Conservation (phyloP, 257 asterid genomes). For the Solanum dulcamara region DNA sequence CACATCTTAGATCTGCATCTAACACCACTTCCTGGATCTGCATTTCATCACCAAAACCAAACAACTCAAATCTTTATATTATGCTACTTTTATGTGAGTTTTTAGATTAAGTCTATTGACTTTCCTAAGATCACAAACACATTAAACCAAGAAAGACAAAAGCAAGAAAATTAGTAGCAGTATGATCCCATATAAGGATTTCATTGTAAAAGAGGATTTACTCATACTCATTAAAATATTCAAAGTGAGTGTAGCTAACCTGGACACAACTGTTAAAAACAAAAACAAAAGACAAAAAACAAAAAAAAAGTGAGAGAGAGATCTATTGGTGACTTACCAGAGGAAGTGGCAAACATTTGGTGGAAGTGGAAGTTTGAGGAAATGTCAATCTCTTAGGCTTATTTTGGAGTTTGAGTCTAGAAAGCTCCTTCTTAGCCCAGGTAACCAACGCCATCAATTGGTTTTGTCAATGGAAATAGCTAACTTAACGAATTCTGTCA, state of each 20-base stretch:
- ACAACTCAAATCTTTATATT: not conserved
- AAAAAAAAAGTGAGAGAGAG: not conserved
- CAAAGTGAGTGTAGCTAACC: not conserved
- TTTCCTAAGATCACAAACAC: not conserved
- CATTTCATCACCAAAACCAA: not conserved
- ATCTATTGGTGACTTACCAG: not conserved
- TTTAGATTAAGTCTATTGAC: not conserved
- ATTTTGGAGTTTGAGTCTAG: constrained; percentile 5
- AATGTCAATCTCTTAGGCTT: constrained; percentile 7
- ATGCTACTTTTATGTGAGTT: not conserved
- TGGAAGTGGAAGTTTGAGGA: not conserved
- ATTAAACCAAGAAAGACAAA: not conserved
- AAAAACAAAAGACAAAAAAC: not conserved
- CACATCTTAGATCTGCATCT: constrained; percentile 21
- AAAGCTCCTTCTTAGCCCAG: constrained; percentile 27
- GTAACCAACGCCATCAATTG: constrained; percentile 15
- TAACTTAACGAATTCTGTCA: not conserved
- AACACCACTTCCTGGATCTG: constrained; percentile 13
- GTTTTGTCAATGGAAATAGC: not conserved
- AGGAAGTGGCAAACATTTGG: not conserved
- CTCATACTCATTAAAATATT: not conserved
- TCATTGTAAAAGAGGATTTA: no score
- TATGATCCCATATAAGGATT: not conserved
- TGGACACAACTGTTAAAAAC: not conserved
- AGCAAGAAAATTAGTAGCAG: not conserved